Evolutionary conservation across 1,284 basidiomycete species (phyloP).

Genomic region (Ustilago crameri): DNA sequence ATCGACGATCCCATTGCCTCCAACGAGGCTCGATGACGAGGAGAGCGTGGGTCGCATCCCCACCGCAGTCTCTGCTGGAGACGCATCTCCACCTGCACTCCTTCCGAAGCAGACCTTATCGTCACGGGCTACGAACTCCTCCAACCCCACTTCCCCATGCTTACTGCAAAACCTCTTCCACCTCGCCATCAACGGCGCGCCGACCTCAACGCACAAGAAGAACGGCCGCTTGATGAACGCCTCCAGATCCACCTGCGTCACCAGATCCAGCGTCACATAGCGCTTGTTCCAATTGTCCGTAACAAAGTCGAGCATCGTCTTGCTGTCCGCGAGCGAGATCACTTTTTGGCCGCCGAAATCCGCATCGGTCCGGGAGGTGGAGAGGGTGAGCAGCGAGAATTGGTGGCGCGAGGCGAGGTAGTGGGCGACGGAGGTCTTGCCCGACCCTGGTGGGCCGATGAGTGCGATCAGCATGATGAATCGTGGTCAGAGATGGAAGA

Average conservation of each 20-base stretch:
- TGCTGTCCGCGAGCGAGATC: constrained; percentile 53
- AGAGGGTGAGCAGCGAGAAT: constrained; percentile 63
- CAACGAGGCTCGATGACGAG: constrained; percentile 12
- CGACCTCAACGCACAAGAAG: constrained; percentile 85
- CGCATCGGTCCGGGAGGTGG: background rate
- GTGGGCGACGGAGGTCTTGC: constrained; percentile 80
- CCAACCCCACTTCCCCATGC: constrained; percentile 28
- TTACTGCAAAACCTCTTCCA: constrained; percentile 42
- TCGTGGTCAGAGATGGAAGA: background rate
- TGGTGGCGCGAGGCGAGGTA: constrained; percentile 75
- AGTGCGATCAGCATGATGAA: constrained; percentile 92
- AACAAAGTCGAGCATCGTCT: constrained; percentile 77
- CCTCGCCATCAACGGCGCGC: constrained; percentile 78
- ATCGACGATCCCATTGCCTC: constrained; percentile 28
- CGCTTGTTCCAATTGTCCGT: constrained; percentile 84
- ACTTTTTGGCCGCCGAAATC: background rate
- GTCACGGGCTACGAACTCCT: constrained; percentile 60
- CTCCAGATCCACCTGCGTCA: constrained; percentile 73
- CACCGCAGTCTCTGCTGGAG: background rate
- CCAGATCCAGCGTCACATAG: constrained; percentile 83
- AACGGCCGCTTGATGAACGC: constrained; percentile 88
- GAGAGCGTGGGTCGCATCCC: constrained; percentile 23
- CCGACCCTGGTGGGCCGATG: constrained; percentile 82
- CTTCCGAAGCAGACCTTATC: constrained; percentile 39
- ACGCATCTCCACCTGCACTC: background rate